A percentile compares a stretch with the other conserved stretches of the same genome.
phyloP scores from a whole-genome alignment of 257 asterid genomes.

The Solanum verrucosum region DNA sequence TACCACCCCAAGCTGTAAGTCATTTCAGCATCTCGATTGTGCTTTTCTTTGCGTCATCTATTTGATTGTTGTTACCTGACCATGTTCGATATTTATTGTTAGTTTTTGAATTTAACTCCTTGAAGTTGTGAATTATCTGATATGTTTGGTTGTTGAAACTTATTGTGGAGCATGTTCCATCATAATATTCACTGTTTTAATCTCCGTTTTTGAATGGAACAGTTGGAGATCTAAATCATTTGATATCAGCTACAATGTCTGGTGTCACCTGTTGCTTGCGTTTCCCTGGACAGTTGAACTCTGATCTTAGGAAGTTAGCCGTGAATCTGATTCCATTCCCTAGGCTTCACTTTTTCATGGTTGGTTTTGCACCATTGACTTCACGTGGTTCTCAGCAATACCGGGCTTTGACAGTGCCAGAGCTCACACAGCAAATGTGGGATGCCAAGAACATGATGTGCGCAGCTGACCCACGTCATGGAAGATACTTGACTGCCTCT shows the following conservation, averaged over 20 bases:
- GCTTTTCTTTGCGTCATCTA: not conserved
- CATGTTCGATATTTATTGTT: not conserved
- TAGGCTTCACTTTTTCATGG: slow-evolving; percentile 1
- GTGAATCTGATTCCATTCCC: slow-evolving; percentile 2
- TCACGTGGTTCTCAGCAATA: slow-evolving; percentile 6
- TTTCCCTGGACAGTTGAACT: slow-evolving; percentile 2
- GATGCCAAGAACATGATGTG: slow-evolving; percentile 6
- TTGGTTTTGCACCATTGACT: slow-evolving; percentile 1
- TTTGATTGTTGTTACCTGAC: not conserved
- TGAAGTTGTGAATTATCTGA: not conserved
- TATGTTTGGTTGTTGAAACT: not conserved
- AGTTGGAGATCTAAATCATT: not conserved
- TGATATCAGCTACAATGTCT: slow-evolving; percentile 2
- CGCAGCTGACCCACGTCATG: not conserved
- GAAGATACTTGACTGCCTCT: slow-evolving; percentile 1
- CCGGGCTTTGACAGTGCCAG: not conserved
- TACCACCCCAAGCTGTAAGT: slow-evolving; percentile 1
- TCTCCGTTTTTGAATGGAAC: not conserved
- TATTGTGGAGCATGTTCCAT: not conserved
- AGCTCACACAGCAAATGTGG: not conserved
- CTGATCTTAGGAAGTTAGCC: not conserved
- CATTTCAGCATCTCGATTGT: not conserved
- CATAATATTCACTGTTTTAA: not conserved
- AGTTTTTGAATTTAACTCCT: not conserved
- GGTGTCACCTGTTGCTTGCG: slow-evolving; percentile 1